phyloP scores from a whole-genome alignment of 306 rosid genomes.

The Elaeagnus macrophylla region DNA sequence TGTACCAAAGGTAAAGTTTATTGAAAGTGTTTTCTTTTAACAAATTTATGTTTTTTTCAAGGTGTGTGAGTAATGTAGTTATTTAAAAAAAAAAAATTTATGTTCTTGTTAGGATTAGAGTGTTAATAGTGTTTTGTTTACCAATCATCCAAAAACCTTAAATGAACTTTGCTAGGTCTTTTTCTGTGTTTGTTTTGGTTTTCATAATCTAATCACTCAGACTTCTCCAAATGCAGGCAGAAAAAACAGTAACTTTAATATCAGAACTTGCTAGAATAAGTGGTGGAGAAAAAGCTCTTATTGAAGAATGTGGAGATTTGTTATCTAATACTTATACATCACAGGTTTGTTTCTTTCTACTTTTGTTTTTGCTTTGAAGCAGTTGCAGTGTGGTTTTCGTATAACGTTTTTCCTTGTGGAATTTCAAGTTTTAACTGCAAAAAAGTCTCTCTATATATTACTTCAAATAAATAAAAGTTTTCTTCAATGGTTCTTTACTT shows the following conservation, averaged over 20 bases:
- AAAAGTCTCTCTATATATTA: no score
- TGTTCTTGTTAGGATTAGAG: no score
- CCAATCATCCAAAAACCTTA: no score
- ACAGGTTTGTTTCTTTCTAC: constrained; percentile 43
- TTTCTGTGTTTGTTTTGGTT: neutral
- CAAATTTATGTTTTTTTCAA: neutral
- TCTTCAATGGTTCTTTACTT: neutral
- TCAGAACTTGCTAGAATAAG: constrained; percentile 61
- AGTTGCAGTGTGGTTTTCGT: no score
- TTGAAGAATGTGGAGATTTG: constrained; percentile 57
- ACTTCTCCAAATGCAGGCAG: constrained; percentile 39
- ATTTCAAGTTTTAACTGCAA: no score
- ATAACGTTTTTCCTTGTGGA: no score
- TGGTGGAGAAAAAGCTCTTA: constrained; percentile 60
- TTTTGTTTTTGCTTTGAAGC: neutral
- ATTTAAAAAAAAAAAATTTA: no score
- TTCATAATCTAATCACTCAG: constrained; percentile 18
- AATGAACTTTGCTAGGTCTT: no score
- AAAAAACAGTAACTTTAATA: constrained; percentile 46
- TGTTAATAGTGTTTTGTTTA: no score
- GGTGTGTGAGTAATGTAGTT: no score
- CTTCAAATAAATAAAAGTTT: no score
- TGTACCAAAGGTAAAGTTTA: constrained; percentile 42
- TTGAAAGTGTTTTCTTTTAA: neutral
- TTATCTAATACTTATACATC: constrained; percentile 45